Percentiles rank a stretch among this genome's conserved stretches.
Evolutionary conservation across 495 filamentous ascomycete genomes (phyloP).

Genomic region (Hyaloscypha hepaticicola): DNA sequence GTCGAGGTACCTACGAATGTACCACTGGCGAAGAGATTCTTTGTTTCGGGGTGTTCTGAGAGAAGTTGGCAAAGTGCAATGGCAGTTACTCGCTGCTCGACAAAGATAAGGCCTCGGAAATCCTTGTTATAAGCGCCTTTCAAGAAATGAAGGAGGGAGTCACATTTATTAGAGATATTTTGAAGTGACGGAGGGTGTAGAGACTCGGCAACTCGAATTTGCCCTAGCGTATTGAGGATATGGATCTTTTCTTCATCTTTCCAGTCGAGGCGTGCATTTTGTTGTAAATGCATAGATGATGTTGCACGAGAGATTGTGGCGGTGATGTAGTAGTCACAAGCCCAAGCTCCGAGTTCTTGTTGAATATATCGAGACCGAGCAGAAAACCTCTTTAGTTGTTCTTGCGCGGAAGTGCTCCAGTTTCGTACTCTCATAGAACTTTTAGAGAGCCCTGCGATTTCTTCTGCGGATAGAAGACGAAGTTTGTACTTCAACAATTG

Average conservation of each 20-base stretch:
- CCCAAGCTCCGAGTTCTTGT: constrained; percentile 4
- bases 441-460: constrained; percentile 49
- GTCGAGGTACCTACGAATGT: background rate
- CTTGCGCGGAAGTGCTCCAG: constrained; percentile 9
- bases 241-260: constrained; percentile 1
- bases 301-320: background rate
- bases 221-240: background rate
- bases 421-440: constrained; percentile 33
- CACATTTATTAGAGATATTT: constrained; percentile 9
- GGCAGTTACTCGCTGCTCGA: constrained; percentile 66
- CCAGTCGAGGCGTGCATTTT: background rate
- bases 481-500: constrained; percentile 46
- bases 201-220: background rate
- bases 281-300: background rate
- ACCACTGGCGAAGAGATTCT: background rate
- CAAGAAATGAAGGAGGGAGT: constrained; percentile 7
- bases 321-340: constrained; percentile 6
- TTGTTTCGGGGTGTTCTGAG: constrained; percentile 53
- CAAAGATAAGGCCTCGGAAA: constrained; percentile 63
- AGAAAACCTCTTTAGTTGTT: background rate
- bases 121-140: constrained; percentile 1
- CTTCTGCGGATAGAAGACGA: constrained; percentile 40
- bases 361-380: background rate
- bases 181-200: background rate
- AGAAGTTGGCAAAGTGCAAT: constrained; percentile 65